Evolutionary conservation across 441 rosid species (phyloP), one percentile per base, ranked within the genome.

Genomic region (Syzygium malaccense): DNA sequence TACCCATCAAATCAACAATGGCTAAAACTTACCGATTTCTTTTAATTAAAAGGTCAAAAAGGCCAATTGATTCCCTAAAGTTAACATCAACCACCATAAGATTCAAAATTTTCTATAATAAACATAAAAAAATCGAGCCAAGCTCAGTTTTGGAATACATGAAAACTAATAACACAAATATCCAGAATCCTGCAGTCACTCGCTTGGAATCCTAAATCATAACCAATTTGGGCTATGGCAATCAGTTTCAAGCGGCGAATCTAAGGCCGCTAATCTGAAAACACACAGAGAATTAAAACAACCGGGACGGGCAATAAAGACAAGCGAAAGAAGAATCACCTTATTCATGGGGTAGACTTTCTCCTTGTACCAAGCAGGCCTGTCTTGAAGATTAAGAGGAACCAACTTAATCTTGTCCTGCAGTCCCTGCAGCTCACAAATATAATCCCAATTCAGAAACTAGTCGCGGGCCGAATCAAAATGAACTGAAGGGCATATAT

Each of bases 291-390:
- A 75, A 33, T 19, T 68, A 18, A 64, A 68, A 68, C 48, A 68
- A 45, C 14, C 33, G 4, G 37, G 10, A 5, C 75, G 17, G 75
- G 75, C 75, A 30, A 19, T 14, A 7, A 64, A 28, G 41, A 64
- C 75, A 30, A 64, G 75, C 41, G 2, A 64, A 30, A 64, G 75
- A 64, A 33, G 53, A 33, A 58, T 88, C 48, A 94, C 96, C 95
- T 94, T 93, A 88, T 92, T 94, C 6, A 8, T 64, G 78, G 93
- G 80, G 91, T 94, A 92, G 55, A 93, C 95, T 87, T 94, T 94
- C 88, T 93, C 95, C 86, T 85, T 68, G 88, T 94, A 94, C 96
- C 96, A 94, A 89, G 90, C 90, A 33, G 96, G 95, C 91, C 95
- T 92, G 51, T 93, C 93, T 51, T 84, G 89, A 86, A 93, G 94